Base-by-base conservation (phyloP, 2,329 filamentous ascomycete genomes). In the Paecilomyces sp. region DNA sequence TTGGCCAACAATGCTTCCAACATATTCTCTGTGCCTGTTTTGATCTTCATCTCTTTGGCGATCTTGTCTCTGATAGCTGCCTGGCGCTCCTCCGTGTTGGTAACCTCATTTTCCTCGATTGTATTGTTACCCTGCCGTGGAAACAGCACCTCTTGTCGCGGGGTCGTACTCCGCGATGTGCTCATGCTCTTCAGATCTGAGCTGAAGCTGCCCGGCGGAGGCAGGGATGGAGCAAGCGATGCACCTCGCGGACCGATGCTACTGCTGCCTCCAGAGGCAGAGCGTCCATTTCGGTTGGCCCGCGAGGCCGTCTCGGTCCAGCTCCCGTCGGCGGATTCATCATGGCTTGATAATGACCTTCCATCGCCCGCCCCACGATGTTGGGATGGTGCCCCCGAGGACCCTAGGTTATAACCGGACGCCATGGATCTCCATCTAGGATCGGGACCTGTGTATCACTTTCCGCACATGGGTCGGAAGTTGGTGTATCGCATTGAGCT, bases 1-100 rank as follows among this genome's bases (percentile, higher is more conserved):
- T 99, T 99, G 53, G 87, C 85, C 73, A 97, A 91, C 65, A 99
- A 79, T 12, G 94, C 94, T 78, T 99, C 94, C 47, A 99, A 81
- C 85, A 99, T 88, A 73, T 99, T 99, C 80, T 99, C 94, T 60
- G 93, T 97, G 22, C 94, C 94, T 68, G 93, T 90, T 75, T 96
- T 97, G 72, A 99, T 97, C 81, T 97, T 97, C 78, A 92, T 88
- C 78, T 99, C 95, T 69, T 95, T 93, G 66, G 92, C 93, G 64
- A 99, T 88, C 70, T 88, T 85, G 67, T 97, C 92, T 69, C 89
- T 88, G 63, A 97, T 83, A 57, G 85, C 81, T 24, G 87, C 84
- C 68, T 96, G 86, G 50, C 86, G 84, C 74, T 91, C 87, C 72
- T 96, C 91, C 13, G 86, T 82, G 9, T 81, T 82, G 63, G 66